Evolutionary conservation across 1,284 basidiomycete species (phyloP).

Genomic region (Somion occarium): DNA sequence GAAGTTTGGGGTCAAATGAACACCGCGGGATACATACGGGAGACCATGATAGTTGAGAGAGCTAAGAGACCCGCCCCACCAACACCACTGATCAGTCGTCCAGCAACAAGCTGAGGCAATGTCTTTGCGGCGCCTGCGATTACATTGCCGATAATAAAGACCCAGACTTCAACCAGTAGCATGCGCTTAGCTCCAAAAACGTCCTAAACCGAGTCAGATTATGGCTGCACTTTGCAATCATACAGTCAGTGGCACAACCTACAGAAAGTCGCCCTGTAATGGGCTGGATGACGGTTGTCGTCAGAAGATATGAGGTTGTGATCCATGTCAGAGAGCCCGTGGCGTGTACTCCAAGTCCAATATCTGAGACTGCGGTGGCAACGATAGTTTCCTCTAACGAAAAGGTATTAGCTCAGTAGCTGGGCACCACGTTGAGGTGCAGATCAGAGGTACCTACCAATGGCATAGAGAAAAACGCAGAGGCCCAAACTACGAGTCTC

Average conservation of each 20-base stretch:
- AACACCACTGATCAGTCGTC: slow-evolving; percentile 34
- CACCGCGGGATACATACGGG: slow-evolving; percentile 20
- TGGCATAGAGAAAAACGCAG: slow-evolving; percentile 28
- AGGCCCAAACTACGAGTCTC: slow-evolving; percentile 22
- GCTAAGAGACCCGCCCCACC: slow-evolving; percentile 38
- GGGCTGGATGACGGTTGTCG: slow-evolving; percentile 29
- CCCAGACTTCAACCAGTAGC: slow-evolving; percentile 26
- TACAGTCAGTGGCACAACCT: slow-evolving; percentile 6
- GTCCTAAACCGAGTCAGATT: slow-evolving; percentile 18
- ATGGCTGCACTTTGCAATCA: not conserved
- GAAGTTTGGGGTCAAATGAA: not conserved
- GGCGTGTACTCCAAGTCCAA: slow-evolving; percentile 25
- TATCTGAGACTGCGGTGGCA: slow-evolving; percentile 27
- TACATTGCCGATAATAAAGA: slow-evolving; percentile 38
- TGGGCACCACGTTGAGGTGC: not conserved
- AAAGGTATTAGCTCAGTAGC: not conserved
- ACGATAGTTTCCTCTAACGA: slow-evolving; percentile 30
- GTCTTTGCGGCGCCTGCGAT: slow-evolving; percentile 35
- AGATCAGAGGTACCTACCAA: slow-evolving; percentile 20
- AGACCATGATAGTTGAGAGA: slow-evolving; percentile 33
- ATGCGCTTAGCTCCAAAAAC: slow-evolving; percentile 25
- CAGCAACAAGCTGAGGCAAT: slow-evolving; percentile 34
- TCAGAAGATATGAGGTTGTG: slow-evolving; percentile 29
- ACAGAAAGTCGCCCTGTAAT: slow-evolving; percentile 28
- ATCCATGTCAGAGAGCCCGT: slow-evolving; percentile 31